A percentile compares a stretch with the other conserved stretches of the same genome.
Conservation (phyloP, 1,284 basidiomycete species). For the Melampsora larici-populina region DNA sequence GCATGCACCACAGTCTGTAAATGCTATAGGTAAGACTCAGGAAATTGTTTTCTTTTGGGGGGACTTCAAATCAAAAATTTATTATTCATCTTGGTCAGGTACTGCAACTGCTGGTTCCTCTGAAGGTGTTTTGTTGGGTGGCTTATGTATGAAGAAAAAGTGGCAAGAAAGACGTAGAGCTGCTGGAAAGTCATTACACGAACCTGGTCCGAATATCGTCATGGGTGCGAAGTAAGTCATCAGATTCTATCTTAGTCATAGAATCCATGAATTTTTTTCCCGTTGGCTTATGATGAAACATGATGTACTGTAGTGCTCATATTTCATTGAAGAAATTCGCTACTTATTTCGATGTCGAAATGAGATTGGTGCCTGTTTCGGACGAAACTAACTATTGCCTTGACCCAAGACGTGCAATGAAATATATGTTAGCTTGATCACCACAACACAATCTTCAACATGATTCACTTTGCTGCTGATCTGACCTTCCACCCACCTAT, state of each 20-base stretch:
- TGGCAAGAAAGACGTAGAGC: conserved; percentile 88
- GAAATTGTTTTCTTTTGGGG: too few relatives aligned
- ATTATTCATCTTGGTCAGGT: conserved; percentile 44
- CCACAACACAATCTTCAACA: too few relatives aligned
- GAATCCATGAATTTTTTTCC: neutral
- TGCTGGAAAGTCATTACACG: conserved; percentile 77
- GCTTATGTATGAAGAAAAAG: conserved; percentile 86
- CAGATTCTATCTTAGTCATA: neutral
- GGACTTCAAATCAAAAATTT: neutral
- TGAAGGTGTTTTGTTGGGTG: conserved; percentile 75
- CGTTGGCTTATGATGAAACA: neutral
- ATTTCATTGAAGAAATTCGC: conserved; percentile 69
- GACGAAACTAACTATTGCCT: too few relatives aligned
- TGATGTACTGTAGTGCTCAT: conserved; percentile 66
- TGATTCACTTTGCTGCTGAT: conserved; percentile 3
- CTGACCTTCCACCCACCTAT: neutral
- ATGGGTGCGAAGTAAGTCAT: conserved; percentile 49
- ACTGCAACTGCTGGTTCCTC: conserved; percentile 93
- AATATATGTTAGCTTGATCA: conserved; percentile 61
- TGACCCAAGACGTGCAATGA: conserved; percentile 77
- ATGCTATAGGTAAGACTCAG: conserved; percentile 64
- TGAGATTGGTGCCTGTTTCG: conserved; percentile 71
- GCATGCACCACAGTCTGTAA: conserved; percentile 72
- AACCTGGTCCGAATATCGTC: conserved; percentile 64
- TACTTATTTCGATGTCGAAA: conserved; percentile 83